Evolutionary conservation across 2,329 filamentous ascomycete species (phyloP), one percentile per base, ranked within the genome.

Genomic region (Huntiella bhutanensis): DNA sequence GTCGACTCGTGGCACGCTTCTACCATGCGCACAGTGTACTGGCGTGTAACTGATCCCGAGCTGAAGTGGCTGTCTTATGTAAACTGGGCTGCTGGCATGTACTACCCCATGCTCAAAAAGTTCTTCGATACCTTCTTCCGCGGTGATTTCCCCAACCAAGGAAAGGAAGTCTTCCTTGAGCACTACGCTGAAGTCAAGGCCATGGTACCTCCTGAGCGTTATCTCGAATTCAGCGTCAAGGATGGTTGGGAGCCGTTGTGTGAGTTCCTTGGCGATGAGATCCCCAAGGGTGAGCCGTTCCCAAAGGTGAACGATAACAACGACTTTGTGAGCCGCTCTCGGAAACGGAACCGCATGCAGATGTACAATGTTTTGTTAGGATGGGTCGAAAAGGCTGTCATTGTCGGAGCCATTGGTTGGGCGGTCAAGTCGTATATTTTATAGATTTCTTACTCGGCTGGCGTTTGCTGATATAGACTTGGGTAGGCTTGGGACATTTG

Each of bases 41-140:
- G 41, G 44, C 45, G 41, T 6, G 44, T 44, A n/a, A 36, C 45
- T 70, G 58, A 66, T 64, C 48, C 64, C 74, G 11, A 69, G 69
- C 35, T 64, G 69, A 11, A 13, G 8, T 43, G 41, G 40, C 35
- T 47, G 12, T 42, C 53, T 72, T 32, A 47, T 17, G 32, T 42
- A 2, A 42, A 71, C 62, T 80, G 76, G 76, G 76, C 71, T 16
- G 75, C 76, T 5, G 64, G 70, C 57, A 73, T 79, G 45, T 42
- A 47, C 39, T 47, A 47, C 33, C 76, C 75, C 35, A 80, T 81
- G 76, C 66, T 81, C 49, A 67, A 68, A 58, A 78, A 77, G 60
- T 79, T 80, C 64, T 81, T 78, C 62, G 69, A 75, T 54, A 70
- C 68, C 47, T 80, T 80, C 61, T 81, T 79, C 66, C 68, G 74